A percentile compares a stretch with the other conserved stretches of the same genome.
These are phyloP conservation scores for Cladosporium oxysporum DNA, from an alignment of 2,329 filamentous ascomycete species.

Conservation along the genomic window DNA sequence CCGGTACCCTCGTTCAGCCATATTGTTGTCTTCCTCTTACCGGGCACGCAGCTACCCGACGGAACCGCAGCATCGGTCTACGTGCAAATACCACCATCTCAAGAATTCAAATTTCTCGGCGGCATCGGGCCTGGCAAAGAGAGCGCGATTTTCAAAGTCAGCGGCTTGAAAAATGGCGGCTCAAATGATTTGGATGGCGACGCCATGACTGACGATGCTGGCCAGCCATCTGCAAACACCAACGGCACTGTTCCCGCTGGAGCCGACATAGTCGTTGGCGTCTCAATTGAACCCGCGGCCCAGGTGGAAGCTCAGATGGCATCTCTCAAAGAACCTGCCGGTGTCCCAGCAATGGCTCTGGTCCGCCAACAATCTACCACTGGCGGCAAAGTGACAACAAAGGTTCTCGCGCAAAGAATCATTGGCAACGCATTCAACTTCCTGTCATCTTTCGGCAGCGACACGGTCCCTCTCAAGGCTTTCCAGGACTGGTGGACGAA, in stretches of 20 bases:
- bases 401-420: slow-evolving; percentile 84
- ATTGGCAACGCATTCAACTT: slow-evolving; percentile 99
- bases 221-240: slow-evolving; percentile 23
- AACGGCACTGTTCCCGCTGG: slow-evolving; percentile 28
- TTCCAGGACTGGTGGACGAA: slow-evolving; percentile 99
- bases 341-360: slow-evolving; percentile 37
- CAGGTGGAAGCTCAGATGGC: slow-evolving; percentile 71
- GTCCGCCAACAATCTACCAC: slow-evolving; percentile 32
- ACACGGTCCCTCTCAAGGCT: slow-evolving; percentile 89
- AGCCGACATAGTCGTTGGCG: slow-evolving; percentile 70
- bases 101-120: slow-evolving; percentile 80
- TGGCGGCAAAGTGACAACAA: slow-evolving; percentile 58
- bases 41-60: slow-evolving; percentile 70
- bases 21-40: slow-evolving; percentile 85
- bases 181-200: slow-evolving; percentile 52
- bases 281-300: slow-evolving; percentile 75
- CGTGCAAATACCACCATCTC: slow-evolving; percentile 65
- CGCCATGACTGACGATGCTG: slow-evolving; percentile 47
- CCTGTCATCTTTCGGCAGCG: slow-evolving; percentile 81
- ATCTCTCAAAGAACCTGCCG: slow-evolving; percentile 50
- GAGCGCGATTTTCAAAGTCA: slow-evolving; percentile 84
- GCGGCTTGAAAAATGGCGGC: slow-evolving; percentile 43
- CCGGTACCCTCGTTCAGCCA: slow-evolving; percentile 63
- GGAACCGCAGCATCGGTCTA: slow-evolving; percentile 88
- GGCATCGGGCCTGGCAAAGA: slow-evolving; percentile 88